Base-by-base conservation (phyloP, 768 basidiomycete species). In the Mycena kentingensis region DNA sequence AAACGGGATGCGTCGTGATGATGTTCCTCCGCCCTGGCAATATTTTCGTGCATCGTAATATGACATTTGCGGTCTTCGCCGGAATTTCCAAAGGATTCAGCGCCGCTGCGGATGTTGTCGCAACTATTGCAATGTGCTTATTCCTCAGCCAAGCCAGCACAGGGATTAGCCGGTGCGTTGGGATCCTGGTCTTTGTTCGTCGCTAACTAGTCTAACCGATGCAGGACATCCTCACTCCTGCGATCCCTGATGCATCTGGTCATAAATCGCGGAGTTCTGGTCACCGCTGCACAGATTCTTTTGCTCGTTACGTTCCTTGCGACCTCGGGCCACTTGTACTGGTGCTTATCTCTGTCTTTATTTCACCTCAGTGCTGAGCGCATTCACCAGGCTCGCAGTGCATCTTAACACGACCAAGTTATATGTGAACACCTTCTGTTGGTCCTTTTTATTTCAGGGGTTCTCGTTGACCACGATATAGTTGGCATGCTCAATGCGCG, bases 361-460 rank as follows among this genome's bases (percentile, higher is more conserved):
- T 12, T 13, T 31, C n/a, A 37, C 31, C 27, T 24, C 28, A n/a
- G n/a, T n/a, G n/a, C n/a, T n/a, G n/a, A n/a, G n/a, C n/a, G n/a
- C n/a, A n/a, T n/a, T n/a, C 13, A 21, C 45, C 24, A 78, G 77
- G 77, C 63, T 79, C 42, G 73, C 77, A 0, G 70, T 79, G 52
- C 77, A 79, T 51, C 66, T 77, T 51, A 77, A 77, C 50, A 73
- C 77, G 8, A 78, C 77, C 5, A 77, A 74, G 39, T 64, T 79
- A 7, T 79, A 79, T 53, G 77, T 73, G 15, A 78, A 78, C 53
- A 77, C 76, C 1, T 78, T 78, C 61, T 78, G 77, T 78, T 48
- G 68, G 77, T 70, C 21, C 4, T n/a, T 83, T 13, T 45, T 44
- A 25, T 16, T 36, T 24, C 27, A 44, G 35, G 12, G 46, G 51